Conservation (phyloP, 148 eudicot genomes). For the Polygonum aviculare region DNA sequence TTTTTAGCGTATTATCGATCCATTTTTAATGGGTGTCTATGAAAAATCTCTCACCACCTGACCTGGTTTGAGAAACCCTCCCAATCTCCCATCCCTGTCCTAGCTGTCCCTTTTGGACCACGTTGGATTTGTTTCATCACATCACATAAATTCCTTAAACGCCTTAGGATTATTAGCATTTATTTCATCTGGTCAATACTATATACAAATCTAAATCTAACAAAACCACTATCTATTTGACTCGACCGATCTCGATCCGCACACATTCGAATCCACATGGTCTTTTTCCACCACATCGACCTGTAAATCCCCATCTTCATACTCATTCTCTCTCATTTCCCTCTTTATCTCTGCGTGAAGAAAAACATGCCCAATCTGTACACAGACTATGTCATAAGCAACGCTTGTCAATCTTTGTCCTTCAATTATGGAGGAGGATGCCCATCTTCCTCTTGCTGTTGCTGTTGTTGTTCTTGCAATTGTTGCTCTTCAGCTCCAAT, state of each 20-base stretch:
- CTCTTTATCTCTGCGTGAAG: not conserved
- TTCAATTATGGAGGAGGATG: slow-evolving; percentile 18
- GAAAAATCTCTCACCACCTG: too few relatives aligned
- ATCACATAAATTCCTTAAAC: not conserved
- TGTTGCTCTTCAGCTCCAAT: slow-evolving; percentile 22
- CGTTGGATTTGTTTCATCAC: not conserved
- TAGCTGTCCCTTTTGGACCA: not conserved
- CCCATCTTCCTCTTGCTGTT: slow-evolving; percentile 11
- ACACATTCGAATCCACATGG: not conserved
- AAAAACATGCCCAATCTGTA: slow-evolving; percentile 29
- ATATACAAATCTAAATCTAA: not conserved
- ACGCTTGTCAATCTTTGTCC: slow-evolving; percentile 26
- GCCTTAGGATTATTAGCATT: too few relatives aligned
- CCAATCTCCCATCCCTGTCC: too few relatives aligned
- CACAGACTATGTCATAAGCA: slow-evolving; percentile 22
- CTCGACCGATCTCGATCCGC: not conserved
- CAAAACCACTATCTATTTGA: not conserved
- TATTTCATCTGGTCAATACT: not conserved
- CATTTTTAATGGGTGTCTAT: too few relatives aligned
- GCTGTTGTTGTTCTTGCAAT: slow-evolving; percentile 22
- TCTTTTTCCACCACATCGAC: not conserved
- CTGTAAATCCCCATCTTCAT: not conserved
- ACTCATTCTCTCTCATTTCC: slow-evolving; percentile 5
- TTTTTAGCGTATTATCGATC: too few relatives aligned
- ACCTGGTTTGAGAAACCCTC: too few relatives aligned